phyloP scores from a whole-genome alignment of 2,329 filamentous ascomycete genomes.

The Chaetomium olivaceum region DNA sequence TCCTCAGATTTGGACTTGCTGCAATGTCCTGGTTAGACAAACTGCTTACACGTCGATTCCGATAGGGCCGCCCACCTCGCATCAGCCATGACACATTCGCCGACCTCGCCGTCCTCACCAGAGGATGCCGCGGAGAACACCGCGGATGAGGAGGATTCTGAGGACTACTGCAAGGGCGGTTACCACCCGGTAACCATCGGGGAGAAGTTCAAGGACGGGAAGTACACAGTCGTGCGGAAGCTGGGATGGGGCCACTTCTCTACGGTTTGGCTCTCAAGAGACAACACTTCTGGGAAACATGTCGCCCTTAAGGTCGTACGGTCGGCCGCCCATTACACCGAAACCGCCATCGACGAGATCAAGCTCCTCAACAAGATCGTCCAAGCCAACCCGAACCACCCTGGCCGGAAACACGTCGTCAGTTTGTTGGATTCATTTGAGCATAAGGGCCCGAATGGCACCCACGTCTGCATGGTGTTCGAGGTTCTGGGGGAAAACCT shows the following conservation, averaged over 20 bases:
- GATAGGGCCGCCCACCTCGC: conserved; percentile 57
- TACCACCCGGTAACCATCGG: conserved; percentile 95
- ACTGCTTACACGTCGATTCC: conserved; percentile 36
- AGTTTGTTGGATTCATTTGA: conserved; percentile 96
- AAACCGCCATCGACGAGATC: conserved; percentile 98
- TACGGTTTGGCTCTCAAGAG: conserved; percentile 84
- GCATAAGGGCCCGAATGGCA: conserved; percentile 93
- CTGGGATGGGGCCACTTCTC: conserved; percentile 98
- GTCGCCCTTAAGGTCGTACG: conserved; percentile 97
- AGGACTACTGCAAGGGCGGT: conserved; percentile 98
- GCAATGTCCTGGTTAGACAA: conserved; percentile 21
- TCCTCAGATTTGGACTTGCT: not conserved
- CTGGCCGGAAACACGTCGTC: conserved; percentile 91
- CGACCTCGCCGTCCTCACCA: conserved; percentile 73
- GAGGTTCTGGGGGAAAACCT: conserved; percentile 96
- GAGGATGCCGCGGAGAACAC: conserved; percentile 89
- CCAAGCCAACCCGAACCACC: conserved; percentile 89
- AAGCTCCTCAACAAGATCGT: conserved; percentile 97
- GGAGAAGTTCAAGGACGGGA: conserved; percentile 96
- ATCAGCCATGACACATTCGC: conserved; percentile 67
- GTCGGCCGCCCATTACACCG: conserved; percentile 96
- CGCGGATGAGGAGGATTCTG: conserved; percentile 96
- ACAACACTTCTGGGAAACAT: conserved; percentile 87
- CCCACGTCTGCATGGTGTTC: conserved; percentile 99
- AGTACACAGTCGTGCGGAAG: conserved; percentile 95